Conservation (phyloP, 345 rosid genomes). For the Salix koriyanagi region DNA sequence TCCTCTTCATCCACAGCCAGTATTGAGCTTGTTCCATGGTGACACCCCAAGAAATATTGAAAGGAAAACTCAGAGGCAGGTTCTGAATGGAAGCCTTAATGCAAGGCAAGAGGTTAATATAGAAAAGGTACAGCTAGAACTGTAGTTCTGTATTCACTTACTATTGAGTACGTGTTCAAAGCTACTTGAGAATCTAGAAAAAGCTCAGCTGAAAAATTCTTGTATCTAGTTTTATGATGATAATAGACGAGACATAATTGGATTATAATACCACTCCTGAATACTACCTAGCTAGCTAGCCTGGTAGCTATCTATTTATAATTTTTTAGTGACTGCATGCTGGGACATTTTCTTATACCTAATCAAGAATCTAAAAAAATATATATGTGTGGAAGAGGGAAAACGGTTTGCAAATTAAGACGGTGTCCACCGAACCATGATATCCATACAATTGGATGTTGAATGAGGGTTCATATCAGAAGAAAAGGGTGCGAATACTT, state of each 20-base stretch:
- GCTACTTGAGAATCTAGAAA: constrained; percentile 30
- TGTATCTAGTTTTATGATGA: constrained; percentile 20
- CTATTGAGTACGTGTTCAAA: constrained; percentile 24
- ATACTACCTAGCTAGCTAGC: neutral
- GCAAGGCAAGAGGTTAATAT: neutral
- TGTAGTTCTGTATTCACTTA: constrained; percentile 6
- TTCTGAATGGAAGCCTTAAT: neutral
- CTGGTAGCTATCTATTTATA: neutral
- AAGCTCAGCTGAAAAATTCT: constrained; percentile 37
- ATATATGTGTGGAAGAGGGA: neutral
- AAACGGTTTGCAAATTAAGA: neutral
- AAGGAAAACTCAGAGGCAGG: neutral
- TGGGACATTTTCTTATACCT: too few relatives aligned
- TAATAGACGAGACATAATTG: neutral
- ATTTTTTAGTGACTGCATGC: too few relatives aligned
- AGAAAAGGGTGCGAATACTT: neutral
- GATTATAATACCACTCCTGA: neutral
- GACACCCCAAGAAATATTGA: neutral
- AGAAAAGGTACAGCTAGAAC: constrained; percentile 3
- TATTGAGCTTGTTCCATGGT: constrained; percentile 40
- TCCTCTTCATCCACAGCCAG: constrained; percentile 41
- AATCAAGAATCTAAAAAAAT: neutral
- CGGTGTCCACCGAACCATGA: neutral
- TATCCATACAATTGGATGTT: neutral
- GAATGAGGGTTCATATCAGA: neutral